Conservation (phyloP, 768 basidiomycete genomes). For the Leccinum sublutescens region DNA sequence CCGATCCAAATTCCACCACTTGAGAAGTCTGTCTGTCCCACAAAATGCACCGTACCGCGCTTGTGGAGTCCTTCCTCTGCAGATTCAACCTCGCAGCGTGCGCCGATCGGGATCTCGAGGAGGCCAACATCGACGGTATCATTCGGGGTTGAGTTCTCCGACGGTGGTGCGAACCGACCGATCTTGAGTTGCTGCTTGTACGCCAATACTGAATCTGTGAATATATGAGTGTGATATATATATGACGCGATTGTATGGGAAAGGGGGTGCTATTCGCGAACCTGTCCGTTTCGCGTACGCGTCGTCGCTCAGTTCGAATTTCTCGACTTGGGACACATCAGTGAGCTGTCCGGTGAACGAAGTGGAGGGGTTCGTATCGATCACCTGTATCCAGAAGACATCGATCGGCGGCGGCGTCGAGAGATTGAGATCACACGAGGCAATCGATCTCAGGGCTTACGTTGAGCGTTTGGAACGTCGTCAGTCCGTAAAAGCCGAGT, state of each 20-base stretch:
- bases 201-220: slow-evolving; percentile 79
- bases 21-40: slow-evolving; percentile 76
- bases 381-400: slow-evolving; percentile 42
- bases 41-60: slow-evolving; percentile 80
- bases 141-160: slow-evolving; percentile 28
- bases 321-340: slow-evolving; percentile 84
- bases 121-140: slow-evolving; percentile 20
- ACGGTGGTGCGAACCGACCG: slow-evolving; percentile 76
- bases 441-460: slow-evolving; percentile 40
- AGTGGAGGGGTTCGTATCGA: slow-evolving; percentile 69
- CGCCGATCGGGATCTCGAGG: slow-evolving; percentile 59
- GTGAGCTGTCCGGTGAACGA: slow-evolving; percentile 82
- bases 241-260: slow-evolving; percentile 2
- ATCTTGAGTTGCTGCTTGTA: slow-evolving; percentile 87
- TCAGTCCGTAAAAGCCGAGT: slow-evolving; percentile 72
- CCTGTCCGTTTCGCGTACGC: slow-evolving; percentile 83
- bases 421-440: neutral
- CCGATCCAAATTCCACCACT: slow-evolving; percentile 79
- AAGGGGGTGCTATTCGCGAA: slow-evolving; percentile 25
- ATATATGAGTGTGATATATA: neutral
- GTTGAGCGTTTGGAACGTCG: slow-evolving; percentile 78
- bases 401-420: neutral
- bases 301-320: slow-evolving; percentile 82
- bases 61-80: slow-evolving; percentile 66
- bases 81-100: slow-evolving; percentile 83